Conservation (phyloP, 108 stramenopile species). For the Conticribra guillardii region DNA sequence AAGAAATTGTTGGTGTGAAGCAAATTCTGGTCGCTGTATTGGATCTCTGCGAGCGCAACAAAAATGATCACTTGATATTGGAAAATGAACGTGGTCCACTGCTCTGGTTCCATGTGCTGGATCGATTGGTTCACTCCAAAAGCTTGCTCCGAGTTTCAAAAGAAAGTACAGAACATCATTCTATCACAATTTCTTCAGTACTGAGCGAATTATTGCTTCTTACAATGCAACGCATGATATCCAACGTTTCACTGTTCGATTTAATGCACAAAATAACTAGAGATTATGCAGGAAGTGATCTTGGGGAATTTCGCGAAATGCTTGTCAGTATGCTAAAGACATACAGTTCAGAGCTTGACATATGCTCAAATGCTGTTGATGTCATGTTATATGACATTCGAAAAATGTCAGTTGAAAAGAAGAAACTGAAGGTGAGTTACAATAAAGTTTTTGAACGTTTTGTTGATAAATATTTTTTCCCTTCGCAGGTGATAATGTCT, state of each 20-base stretch:
- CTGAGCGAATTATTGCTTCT: constrained; percentile 72
- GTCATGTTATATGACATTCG: constrained; percentile 68
- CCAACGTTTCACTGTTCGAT: constrained; percentile 76
- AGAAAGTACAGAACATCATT: constrained; percentile 53
- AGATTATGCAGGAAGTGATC: constrained; percentile 76
- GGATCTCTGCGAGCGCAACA: constrained; percentile 86
- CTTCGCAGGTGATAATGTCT: neutral
- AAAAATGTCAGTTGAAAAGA: constrained; percentile 51
- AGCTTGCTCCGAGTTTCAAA: constrained; percentile 71
- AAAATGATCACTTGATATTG: constrained; percentile 49
- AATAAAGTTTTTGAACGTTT: neutral
- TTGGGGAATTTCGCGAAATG: constrained; percentile 88
- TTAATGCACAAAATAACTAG: constrained; percentile 81
- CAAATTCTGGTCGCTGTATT: constrained; percentile 70
- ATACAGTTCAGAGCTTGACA: constrained; percentile 69
- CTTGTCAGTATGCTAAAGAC: constrained; percentile 69
- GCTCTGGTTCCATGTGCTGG: constrained; percentile 87
- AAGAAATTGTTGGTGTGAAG: constrained; percentile 68
- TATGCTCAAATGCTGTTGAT: constrained; percentile 65
- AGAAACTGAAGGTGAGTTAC: constrained; percentile 37
- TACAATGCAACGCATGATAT: constrained; percentile 85
- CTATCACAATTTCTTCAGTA: constrained; percentile 56
- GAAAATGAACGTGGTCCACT: constrained; percentile 77
- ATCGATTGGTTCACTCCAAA: constrained; percentile 81
- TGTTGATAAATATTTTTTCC: neutral